A percentile compares a stretch with the other conserved stretches of the same genome.
phyloP scores from a whole-genome alignment of 202 grass and related monocot genomes.

The Hordeum pubiflorum region DNA sequence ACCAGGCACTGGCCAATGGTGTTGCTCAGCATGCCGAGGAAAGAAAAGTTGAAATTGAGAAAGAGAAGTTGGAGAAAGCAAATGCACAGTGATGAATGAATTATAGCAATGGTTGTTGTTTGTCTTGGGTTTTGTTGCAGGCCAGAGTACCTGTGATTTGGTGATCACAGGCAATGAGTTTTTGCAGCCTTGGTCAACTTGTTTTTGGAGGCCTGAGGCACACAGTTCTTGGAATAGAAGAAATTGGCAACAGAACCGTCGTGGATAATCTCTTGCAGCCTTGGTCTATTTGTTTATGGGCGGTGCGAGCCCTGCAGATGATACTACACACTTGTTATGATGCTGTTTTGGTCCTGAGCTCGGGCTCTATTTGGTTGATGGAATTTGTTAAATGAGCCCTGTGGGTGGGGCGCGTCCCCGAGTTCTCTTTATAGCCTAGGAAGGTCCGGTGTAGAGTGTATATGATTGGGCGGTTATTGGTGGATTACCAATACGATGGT shows the following conservation, averaged over 20 bases:
- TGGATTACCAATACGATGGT: conserved; percentile 24
- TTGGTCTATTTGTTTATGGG: neutral
- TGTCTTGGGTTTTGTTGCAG: conserved; percentile 25
- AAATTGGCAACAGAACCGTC: neutral
- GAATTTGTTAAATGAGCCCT: conserved; percentile 16
- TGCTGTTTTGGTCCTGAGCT: neutral
- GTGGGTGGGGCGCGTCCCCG: conserved; percentile 5
- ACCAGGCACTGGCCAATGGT: conserved; percentile 59
- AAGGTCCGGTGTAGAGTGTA: conserved; percentile 40
- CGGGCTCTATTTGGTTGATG: neutral
- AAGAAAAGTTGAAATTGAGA: conserved; percentile 66
- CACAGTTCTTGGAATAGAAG: neutral
- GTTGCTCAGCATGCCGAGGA: conserved; percentile 60
- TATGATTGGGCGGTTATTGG: conserved; percentile 40
- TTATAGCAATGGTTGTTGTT: neutral
- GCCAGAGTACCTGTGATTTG: conserved; percentile 32
- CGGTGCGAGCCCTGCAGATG: neutral
- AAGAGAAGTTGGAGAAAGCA: conserved; percentile 69
- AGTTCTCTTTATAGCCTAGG: conserved; percentile 35
- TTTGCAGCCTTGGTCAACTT: conserved; percentile 26
- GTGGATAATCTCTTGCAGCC: neutral
- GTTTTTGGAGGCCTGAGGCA: conserved; percentile 28
- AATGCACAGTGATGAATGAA: conserved; percentile 23
- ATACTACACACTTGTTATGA: neutral
- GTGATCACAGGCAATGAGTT: neutral